These are phyloP conservation scores for Tricharina praecox DNA, from an alignment of 495 filamentous ascomycete species.

Conservation along the genomic window DNA sequence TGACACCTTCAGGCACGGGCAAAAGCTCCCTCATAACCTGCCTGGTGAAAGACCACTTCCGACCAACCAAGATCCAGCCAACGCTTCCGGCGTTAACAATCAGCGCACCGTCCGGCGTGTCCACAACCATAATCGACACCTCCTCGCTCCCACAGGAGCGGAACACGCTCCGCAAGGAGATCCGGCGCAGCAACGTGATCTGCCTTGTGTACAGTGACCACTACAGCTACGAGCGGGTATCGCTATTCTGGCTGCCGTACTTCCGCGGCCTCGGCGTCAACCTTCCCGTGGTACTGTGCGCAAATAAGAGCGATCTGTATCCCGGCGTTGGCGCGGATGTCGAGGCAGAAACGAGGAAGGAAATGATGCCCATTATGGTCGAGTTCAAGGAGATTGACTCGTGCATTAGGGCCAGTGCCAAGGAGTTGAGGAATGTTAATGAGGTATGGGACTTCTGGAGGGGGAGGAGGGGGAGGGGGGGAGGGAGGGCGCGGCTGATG, in stretches of 20 bases:
- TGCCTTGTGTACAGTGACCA: conserved; percentile 95
- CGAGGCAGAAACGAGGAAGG: too few relatives aligned
- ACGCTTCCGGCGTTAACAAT: conserved; percentile 89
- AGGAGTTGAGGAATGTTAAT: conserved; percentile 88
- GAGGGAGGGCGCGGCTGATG: conserved; percentile 1
- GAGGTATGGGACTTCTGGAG: conserved; percentile 38
- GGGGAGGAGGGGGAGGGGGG: neutral
- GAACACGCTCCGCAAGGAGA: conserved; percentile 72
- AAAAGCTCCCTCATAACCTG: conserved; percentile 58
- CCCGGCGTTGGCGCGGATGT: conserved; percentile 65
- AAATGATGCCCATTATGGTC: conserved; percentile 96
- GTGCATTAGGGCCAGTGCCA: conserved; percentile 85
- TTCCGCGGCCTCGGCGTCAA: conserved; percentile 95
- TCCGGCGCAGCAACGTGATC: conserved; percentile 91
- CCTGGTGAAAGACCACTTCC: conserved; percentile 86
- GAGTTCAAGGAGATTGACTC: conserved; percentile 99
- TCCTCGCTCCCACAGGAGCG: conserved; percentile 89
- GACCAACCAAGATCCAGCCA: conserved; percentile 81
- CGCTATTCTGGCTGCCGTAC: conserved; percentile 77
- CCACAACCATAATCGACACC: conserved; percentile 89
- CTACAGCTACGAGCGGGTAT: conserved; percentile 95
- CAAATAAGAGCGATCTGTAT: conserved; percentile 83
- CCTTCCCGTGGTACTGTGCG: conserved; percentile 75
- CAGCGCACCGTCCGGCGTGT: conserved; percentile 84
- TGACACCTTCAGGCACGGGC: conserved; percentile 31